Evolutionary conservation across 2,329 filamentous ascomycete species (phyloP), one percentile per base, ranked within the genome.

Genomic region (Hypoxylon sp.): DNA sequence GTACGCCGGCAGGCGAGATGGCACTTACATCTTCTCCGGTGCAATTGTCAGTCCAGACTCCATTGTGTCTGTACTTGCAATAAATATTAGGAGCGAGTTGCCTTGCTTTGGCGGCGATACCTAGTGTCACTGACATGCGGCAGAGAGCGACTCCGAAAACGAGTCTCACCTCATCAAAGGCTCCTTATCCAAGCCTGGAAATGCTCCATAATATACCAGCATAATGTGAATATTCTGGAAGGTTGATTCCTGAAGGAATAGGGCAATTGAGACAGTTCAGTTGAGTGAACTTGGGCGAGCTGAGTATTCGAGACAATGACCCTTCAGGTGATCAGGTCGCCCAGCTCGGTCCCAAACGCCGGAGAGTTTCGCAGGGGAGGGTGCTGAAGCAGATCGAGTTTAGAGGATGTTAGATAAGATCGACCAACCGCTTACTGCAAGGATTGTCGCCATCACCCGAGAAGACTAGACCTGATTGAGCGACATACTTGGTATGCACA

Each of bases 351-450:
- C 68, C 69, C 70, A 77, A 74, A 76, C 76, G 54, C 54, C 29
- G 54, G 65, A 47, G 50, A 66, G 75, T 77, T 77, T 77, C 74
- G 75, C 68, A 74, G 48, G 67, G 42, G 59, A 53, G 59, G 54
- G 50, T 53, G 59, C 70, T 73, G 73, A 74, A 50, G 72, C 73
- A 74, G 67, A 70, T 70, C 59, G 60, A 51, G 73, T 73, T 73
- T 74, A 70, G 61, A 59, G 63, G 51, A 60, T 50, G 59, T 54
- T 51, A 64, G 64, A 67, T 63, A 66, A 72, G 67, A 73, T 73
- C 67, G 51, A 47, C 62, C 42, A 35, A 22, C 58, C 35, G 54
- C 67, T 47, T 50, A 17, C 35, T 57, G 47, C 57, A 66, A 67
- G 63, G 69, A 39, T 63, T 66, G 44, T 47, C 63, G 63, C 66